These are phyloP conservation scores for Collybia mongolica DNA, from an alignment of 768 basidiomycete species.

Conservation along the genomic window DNA sequence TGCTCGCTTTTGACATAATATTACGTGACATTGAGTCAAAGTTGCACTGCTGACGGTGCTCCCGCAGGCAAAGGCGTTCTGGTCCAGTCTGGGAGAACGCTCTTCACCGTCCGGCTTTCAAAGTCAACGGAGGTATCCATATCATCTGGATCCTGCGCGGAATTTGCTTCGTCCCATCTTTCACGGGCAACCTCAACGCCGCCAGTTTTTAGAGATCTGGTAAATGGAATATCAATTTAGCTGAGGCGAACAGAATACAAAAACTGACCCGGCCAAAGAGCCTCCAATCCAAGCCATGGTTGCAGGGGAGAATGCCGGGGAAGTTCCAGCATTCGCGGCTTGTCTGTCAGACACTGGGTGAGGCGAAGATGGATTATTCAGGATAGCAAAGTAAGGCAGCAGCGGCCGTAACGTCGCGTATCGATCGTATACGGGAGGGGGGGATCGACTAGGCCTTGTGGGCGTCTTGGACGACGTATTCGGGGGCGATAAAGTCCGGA, in stretches of 20 bases:
- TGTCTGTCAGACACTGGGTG: constrained; percentile 48
- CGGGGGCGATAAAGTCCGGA: constrained; percentile 55
- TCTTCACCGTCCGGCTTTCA: constrained; percentile 31
- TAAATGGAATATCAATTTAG: constrained; percentile 4
- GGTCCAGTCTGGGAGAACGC: constrained; percentile 82
- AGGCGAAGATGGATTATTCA: constrained; percentile 79
- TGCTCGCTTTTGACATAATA: background rate
- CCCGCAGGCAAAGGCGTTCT: constrained; percentile 58
- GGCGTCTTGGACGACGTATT: constrained; percentile 27
- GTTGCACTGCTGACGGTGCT: constrained; percentile 51
- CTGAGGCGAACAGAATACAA: background rate
- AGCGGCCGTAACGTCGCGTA: constrained; percentile 75
- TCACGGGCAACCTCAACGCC: constrained; percentile 82
- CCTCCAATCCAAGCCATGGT: constrained; percentile 92
- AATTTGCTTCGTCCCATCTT: constrained; percentile 77
- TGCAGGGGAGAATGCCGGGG: constrained; percentile 83
- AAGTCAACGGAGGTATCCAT: constrained; percentile 36
- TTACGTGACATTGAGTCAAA: constrained; percentile 6
- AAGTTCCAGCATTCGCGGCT: constrained; percentile 69
- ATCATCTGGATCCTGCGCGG: constrained; percentile 41
- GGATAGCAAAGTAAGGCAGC: constrained; percentile 69
- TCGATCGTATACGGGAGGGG: constrained; percentile 63
- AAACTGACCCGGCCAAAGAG: constrained; percentile 81
- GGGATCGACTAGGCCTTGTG: constrained; percentile 33
- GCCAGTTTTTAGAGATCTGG: constrained; percentile 81